Base-by-base conservation (phyloP, 306 rosid genomes). In the Quercus mongolica region DNA sequence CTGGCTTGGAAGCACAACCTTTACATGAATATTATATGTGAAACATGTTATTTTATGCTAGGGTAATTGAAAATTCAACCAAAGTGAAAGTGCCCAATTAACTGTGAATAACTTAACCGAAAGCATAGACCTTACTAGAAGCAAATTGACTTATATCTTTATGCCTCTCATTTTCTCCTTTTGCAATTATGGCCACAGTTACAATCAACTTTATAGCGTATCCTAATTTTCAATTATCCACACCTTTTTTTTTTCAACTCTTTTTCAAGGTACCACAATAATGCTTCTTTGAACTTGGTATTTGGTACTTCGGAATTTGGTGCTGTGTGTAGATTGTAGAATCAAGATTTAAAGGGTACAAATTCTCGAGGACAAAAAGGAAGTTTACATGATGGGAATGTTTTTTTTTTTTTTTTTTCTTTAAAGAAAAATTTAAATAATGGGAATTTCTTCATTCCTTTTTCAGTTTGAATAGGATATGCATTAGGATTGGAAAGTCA, bases 241-340 rank as follows among this genome's bases (percentile, higher is more conserved):
- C 28, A 73, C 62, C 63, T 51, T 65, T 65, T 38, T 49, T 49
- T 20, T 74, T 17, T 35, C 69, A 35, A 14, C 28, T 69, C 75
- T 63, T 56, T 75, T 76, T 63, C 74, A 62, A 71, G 61, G 69
- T 67, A 59, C 56, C 64, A 81, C 41, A 61, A 61, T 26, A 19
- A 38, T 68, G 33, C 20, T 59, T 46, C 77, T 63, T 74, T 58
- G 74, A 51, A 75, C 52, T 25, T 52, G 10, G 44, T 18, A 68
- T 33, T 31, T 25, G 41, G 79, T 67, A 69, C 69, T 58, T 74
- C 19, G 41, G 79, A 74, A 69, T 74, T 58, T 68, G 57, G 65
- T 74, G 56, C 75, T 26, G 17, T 12, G 18, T 19, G 19, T 46
- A 58, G 12, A 41, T 41, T 68, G 78, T 67, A 69, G 76, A 82